Evolutionary conservation across 2,329 filamentous ascomycete species (phyloP).

Genomic region (Ceratocystis cacaofunesta): DNA sequence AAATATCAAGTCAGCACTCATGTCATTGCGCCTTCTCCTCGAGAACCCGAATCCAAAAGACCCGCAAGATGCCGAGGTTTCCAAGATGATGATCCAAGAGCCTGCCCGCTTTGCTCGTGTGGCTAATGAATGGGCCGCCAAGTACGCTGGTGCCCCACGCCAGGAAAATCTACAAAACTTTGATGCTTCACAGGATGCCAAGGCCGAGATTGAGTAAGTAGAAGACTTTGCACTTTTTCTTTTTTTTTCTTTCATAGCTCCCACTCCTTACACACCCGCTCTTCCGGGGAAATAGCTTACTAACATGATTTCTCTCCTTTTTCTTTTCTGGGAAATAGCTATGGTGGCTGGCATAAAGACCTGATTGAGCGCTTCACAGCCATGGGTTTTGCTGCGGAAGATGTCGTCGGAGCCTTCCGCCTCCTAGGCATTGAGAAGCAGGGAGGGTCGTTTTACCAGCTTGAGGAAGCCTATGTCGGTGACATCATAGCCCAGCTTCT

Average conservation of each 20-base stretch:
- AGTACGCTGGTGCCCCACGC: slow-evolving; percentile 60
- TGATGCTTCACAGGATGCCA: background rate
- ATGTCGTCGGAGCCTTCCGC: slow-evolving; percentile 70
- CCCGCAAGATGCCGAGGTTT: slow-evolving; percentile 91
- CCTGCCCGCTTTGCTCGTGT: slow-evolving; percentile 66
- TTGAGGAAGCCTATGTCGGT: slow-evolving; percentile 83
- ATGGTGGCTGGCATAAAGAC: slow-evolving; percentile 73
- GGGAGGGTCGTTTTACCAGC: slow-evolving; percentile 62
- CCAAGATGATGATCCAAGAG: slow-evolving; percentile 69
- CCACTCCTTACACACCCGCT: too few relatives aligned
- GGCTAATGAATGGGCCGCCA: slow-evolving; percentile 81
- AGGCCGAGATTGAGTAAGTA: slow-evolving; percentile 19
- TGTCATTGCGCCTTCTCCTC: slow-evolving; percentile 85
- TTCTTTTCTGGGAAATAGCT: slow-evolving; percentile 34
- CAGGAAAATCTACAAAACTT: slow-evolving; percentile 24
- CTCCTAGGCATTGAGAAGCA: slow-evolving; percentile 69
- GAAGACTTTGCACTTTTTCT: too few relatives aligned
- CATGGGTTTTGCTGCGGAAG: slow-evolving; percentile 84
- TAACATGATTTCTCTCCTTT: background rate
- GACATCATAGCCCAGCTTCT: slow-evolving; percentile 77
- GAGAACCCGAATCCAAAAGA: slow-evolving; percentile 90
- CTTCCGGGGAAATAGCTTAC: background rate
- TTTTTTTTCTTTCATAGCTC: background rate
- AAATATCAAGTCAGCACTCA: slow-evolving; percentile 86
- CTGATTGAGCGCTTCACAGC: slow-evolving; percentile 69